Evolutionary conservation across 306 rosid species (phyloP), one percentile per base, ranked within the genome.

Genomic region (Lathyrus oleraceus): DNA sequence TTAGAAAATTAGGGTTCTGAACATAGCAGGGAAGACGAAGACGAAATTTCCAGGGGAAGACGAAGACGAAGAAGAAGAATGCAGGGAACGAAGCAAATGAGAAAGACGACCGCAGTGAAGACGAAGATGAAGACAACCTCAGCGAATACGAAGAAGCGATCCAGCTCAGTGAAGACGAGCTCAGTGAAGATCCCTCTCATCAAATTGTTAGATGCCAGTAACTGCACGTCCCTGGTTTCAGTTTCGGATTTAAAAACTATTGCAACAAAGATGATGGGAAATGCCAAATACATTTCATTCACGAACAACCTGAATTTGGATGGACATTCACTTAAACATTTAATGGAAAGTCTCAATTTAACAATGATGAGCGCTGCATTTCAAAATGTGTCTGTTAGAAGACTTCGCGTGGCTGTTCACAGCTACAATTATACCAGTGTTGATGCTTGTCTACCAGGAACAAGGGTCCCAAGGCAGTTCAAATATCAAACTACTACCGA

Each of bases 221-320:
- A 65, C 5, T 83, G 82, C 60, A 53, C 10, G 11, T 76, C 76
- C 4, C 20, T 83, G 57, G 63, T 23, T 11, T 40, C 11, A 1
- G 48, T 67, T 38, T 49, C 65, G 2, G 13, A 1, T 61, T 14
- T n/a, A 3, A 40, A 10, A 8, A 17, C 14, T 13, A 16, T 27
- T 5, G 2, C 54, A 19, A 8, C 3, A 20, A 9, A 39, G 23
- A 32, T 28, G 65, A 14, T 1, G 3, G 42, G 38, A 23, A 48
- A 45, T 0, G 10, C 14, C 0, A 69, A 11, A 20, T 5, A 5
- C 16, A 47, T 65, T 35, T 65, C 61, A n/a, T 64, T 77, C 4
- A 15, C 14, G 6, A 76, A 77, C 17, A 15, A 10, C 13, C 0
- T 32, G 61, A 43, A 53, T 4, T 13, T 62, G 30, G 16, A 70